Conservation (phyloP, 2,329 filamentous ascomycete species). For the Phyllosticta citriasiana region DNA sequence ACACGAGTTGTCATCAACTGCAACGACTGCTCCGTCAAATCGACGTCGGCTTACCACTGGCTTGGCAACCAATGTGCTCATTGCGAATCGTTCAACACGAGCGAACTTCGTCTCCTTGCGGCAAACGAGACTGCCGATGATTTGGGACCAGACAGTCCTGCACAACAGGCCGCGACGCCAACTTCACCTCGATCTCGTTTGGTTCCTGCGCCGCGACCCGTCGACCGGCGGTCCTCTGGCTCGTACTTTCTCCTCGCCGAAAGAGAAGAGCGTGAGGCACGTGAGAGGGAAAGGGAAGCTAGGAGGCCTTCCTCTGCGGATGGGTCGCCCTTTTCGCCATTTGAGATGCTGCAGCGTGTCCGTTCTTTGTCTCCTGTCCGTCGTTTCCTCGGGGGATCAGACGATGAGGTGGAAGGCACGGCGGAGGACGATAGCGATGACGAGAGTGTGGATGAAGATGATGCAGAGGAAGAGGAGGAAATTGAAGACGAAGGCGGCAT, state of each 20-base stretch:
- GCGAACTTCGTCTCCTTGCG: conserved; percentile 36
- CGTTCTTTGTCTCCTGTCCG: conserved; percentile 36
- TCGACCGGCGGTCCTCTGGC: conserved; percentile 8
- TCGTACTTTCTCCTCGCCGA: conserved; percentile 13
- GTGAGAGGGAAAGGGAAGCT: neutral
- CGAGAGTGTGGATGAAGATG: conserved; percentile 24
- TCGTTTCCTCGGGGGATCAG: conserved; percentile 30
- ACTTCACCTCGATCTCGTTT: neutral
- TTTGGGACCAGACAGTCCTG: neutral
- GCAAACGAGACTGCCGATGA: conserved; percentile 25
- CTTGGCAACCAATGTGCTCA: conserved; percentile 76
- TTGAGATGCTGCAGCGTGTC: conserved; percentile 37
- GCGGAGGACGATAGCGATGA: conserved; percentile 24
- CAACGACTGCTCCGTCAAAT: conserved; percentile 88
- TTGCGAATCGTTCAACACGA: conserved; percentile 46
- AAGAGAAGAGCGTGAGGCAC: conserved; percentile 16
- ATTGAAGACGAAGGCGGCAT: conserved; percentile 16
- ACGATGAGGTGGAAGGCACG: conserved; percentile 21
- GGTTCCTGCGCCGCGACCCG: neutral
- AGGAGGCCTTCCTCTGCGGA: conserved; percentile 16
- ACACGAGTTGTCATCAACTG: conserved; percentile 79
- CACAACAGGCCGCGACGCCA: neutral
- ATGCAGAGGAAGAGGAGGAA: conserved; percentile 18
- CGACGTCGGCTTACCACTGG: conserved; percentile 86
- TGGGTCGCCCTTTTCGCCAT: conserved; percentile 31